phyloP scores from a whole-genome alignment of 257 asterid genomes.

The Solanum megistacrolobum region DNA sequence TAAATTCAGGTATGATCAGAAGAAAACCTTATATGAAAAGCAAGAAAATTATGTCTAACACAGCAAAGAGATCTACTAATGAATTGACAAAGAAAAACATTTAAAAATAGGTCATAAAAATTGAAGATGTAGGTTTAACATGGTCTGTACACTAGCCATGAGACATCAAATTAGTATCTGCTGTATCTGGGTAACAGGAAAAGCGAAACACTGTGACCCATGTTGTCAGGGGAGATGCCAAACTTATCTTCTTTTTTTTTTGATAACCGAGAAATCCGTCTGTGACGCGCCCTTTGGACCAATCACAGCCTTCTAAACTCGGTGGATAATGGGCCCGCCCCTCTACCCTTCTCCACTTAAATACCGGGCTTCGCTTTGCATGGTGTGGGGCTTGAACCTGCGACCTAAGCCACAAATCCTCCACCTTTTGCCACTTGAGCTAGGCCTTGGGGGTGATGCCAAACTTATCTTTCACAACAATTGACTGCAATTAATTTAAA shows the following conservation, averaged over 20 bases:
- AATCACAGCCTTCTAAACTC: too few relatives aligned
- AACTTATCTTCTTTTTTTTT: too few relatives aligned
- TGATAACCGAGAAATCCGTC: too few relatives aligned
- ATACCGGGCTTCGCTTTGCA: too few relatives aligned
- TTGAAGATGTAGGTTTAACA: not conserved
- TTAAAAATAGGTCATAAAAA: not conserved
- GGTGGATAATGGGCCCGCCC: too few relatives aligned
- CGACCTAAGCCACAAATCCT: too few relatives aligned
- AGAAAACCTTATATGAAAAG: not conserved
- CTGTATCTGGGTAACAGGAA: not conserved
- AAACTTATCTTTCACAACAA: not conserved
- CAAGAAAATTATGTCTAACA: not conserved
- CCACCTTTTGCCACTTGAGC: too few relatives aligned
- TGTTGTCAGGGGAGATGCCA: not conserved
- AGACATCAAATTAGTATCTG: not conserved
- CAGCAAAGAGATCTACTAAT: not conserved
- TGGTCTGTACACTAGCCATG: not conserved
- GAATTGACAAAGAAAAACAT: not conserved
- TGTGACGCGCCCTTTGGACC: too few relatives aligned
- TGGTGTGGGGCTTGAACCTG: too few relatives aligned
- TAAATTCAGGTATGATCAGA: slow-evolving; percentile 12
- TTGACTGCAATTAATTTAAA: not conserved
- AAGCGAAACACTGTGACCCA: not conserved
- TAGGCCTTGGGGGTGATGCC: not conserved
- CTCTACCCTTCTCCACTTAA: too few relatives aligned